Percentiles rank a stretch among this genome's conserved stretches.
Conservation (phyloP, 495 filamentous ascomycete genomes). For the Cercophora scortea region DNA sequence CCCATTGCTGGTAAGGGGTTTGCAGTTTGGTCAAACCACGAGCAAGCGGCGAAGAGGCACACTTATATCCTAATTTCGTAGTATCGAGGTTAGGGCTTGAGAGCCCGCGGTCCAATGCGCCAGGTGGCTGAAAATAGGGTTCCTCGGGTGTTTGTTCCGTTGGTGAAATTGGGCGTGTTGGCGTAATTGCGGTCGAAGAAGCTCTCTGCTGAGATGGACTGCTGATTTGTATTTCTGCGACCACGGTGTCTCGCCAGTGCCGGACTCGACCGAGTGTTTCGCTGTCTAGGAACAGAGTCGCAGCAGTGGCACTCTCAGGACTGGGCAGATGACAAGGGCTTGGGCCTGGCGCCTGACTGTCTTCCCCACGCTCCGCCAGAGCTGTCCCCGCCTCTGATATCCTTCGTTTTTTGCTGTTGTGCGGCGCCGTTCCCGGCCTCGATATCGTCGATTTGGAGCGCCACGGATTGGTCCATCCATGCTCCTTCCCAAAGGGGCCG, state of each 20-base stretch:
- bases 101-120: no score
- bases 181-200: no score
- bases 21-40: no score
- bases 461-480: slow-evolving; percentile 63
- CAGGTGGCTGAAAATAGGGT: no score
- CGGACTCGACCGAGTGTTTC: slow-evolving; percentile 4
- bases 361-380: slow-evolving; percentile 3
- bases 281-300: slow-evolving; percentile 5
- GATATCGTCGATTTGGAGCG: slow-evolving; percentile 11
- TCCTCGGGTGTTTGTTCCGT: no score
- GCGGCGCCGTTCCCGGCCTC: neutral
- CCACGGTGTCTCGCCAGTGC: slow-evolving; percentile 7
- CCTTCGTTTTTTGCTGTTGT: neutral
- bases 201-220: no score
- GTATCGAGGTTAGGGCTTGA: no score
- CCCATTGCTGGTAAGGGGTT: no score
- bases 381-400: neutral
- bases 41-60: no score
- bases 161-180: no score
- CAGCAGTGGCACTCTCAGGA: slow-evolving; percentile 16
- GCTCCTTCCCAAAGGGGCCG: slow-evolving; percentile 51
- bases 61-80: no score
- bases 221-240: no score
- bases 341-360: slow-evolving; percentile 7
- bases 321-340: slow-evolving; percentile 20